Conservation (phyloP, 169 alveolate species). For the Plasmodium falciparum region DNA sequence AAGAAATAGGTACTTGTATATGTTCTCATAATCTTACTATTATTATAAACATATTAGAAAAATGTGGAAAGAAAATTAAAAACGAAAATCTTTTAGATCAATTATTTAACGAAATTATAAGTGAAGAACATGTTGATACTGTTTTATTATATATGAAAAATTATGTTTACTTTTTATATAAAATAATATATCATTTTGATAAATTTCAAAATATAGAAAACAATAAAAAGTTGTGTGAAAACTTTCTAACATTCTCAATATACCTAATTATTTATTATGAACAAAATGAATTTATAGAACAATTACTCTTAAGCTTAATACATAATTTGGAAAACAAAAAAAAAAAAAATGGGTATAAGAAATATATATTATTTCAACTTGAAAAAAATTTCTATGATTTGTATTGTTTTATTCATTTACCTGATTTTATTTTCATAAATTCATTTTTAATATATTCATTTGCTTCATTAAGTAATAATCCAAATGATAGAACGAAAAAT, state of each 20-base stretch:
- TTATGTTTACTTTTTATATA: constrained; percentile 28
- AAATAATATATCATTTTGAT: constrained; percentile 26
- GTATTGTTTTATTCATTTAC: constrained; percentile 34
- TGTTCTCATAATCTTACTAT: constrained; percentile 9
- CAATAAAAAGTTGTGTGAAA: constrained; percentile 30
- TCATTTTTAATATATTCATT: constrained; percentile 40
- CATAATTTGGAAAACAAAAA: constrained; percentile 8
- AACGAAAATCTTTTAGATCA: constrained; percentile 28
- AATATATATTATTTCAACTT: constrained; percentile 9
- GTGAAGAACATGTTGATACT: constrained; percentile 9
- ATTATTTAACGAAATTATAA: constrained; percentile 21
- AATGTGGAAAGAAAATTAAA: constrained; percentile 24
- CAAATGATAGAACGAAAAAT: neutral
- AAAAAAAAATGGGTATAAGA: constrained; percentile 4
- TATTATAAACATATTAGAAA: constrained; percentile 25
- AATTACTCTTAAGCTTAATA: neutral
- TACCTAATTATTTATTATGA: constrained; percentile 35
- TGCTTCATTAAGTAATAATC: neutral
- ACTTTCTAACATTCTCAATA: constrained; percentile 21
- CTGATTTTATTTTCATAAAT: constrained; percentile 51
- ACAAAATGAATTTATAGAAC: constrained; percentile 6
- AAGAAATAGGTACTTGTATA: constrained; percentile 24
- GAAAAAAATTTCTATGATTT: constrained; percentile 20
- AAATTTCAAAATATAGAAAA: constrained; percentile 25
- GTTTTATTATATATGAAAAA: constrained; percentile 4